These are phyloP conservation scores for Secale cereale DNA, from an alignment of 176 grass and related monocot genomes.

Conservation along the genomic window DNA sequence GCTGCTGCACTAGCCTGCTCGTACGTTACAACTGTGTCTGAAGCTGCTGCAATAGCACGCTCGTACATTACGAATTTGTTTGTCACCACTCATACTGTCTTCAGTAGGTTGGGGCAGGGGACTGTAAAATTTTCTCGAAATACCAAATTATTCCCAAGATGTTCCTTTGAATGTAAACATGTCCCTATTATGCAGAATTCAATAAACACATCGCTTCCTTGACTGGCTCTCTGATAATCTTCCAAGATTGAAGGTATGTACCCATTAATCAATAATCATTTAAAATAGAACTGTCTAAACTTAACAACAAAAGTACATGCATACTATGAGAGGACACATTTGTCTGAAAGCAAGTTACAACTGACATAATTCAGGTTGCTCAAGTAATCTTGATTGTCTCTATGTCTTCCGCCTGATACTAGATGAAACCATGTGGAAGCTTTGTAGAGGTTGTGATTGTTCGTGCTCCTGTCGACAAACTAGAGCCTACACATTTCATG, in stretches of 20 bases:
- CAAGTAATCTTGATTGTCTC: not conserved
- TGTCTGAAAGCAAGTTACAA: not conserved
- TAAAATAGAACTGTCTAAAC: too few species aligned
- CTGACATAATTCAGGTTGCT: not conserved
- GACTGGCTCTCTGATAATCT: not conserved
- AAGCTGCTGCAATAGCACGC: not conserved
- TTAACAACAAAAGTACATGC: too few species aligned
- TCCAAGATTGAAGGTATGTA: not conserved
- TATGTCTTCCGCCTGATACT: not conserved
- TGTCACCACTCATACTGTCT: not conserved
- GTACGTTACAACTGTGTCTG: not conserved
- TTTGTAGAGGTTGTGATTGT: not conserved
- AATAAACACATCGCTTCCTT: not conserved
- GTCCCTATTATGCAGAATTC: not conserved
- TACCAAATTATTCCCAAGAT: not conserved
- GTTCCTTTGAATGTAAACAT: not conserved
- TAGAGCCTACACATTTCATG: not conserved
- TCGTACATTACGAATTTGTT: not conserved
- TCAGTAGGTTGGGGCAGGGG: not conserved
- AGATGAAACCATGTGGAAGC: not conserved
- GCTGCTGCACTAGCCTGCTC: not conserved
- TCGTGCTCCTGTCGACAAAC: not conserved
- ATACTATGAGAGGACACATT: not conserved
- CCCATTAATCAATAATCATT: not conserved
- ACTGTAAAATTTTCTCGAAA: not conserved